A percentile compares a stretch with the other conserved stretches of the same genome.
phyloP scores from a whole-genome alignment of 139 green algal genomes.

The Chlamydomonas urium region DNA sequence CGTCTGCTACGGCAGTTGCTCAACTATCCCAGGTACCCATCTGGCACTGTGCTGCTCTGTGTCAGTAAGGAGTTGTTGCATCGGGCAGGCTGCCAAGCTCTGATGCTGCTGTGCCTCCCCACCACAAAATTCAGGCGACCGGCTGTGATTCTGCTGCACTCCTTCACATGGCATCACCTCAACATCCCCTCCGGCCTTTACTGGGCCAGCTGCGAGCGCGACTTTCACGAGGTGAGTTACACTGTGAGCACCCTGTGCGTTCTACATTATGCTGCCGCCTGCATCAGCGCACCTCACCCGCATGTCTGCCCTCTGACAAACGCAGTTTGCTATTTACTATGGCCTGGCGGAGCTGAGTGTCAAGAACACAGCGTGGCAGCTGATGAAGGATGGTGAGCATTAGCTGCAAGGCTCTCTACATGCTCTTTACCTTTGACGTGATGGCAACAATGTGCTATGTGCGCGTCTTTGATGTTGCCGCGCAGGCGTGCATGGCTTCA shows the following conservation, averaged over 20 bases:
- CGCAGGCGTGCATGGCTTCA: slow-evolving; percentile 20
- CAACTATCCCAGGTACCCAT: slow-evolving; percentile 21
- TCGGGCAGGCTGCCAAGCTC: no score
- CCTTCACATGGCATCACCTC: not conserved
- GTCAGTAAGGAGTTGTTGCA: no score
- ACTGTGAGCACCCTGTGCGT: no score
- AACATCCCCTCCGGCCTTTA: slow-evolving; percentile 6
- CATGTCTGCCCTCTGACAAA: no score
- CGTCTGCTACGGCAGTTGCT: slow-evolving; percentile 42
- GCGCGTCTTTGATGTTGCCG: not conserved
- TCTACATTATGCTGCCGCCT: no score
- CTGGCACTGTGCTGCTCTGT: no score
- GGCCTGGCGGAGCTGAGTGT: slow-evolving; percentile 23
- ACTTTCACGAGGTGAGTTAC: slow-evolving; percentile 29
- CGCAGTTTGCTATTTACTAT: slow-evolving; percentile 32
- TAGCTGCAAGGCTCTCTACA: no score
- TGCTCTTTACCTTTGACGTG: no score
- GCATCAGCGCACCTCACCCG: no score
- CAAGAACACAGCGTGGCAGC: slow-evolving; percentile 15
- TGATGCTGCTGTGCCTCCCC: no score
- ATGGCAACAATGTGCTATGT: no score
- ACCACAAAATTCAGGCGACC: no score
- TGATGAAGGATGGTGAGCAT: slow-evolving; percentile 9
- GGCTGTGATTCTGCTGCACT: slow-evolving; percentile 31
- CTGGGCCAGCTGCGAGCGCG: slow-evolving; percentile 9